Percentiles rank a stretch among this genome's conserved stretches.
Conservation (phyloP, 1,139 yeast species). For the Suhomyces chickasaworum region DNA sequence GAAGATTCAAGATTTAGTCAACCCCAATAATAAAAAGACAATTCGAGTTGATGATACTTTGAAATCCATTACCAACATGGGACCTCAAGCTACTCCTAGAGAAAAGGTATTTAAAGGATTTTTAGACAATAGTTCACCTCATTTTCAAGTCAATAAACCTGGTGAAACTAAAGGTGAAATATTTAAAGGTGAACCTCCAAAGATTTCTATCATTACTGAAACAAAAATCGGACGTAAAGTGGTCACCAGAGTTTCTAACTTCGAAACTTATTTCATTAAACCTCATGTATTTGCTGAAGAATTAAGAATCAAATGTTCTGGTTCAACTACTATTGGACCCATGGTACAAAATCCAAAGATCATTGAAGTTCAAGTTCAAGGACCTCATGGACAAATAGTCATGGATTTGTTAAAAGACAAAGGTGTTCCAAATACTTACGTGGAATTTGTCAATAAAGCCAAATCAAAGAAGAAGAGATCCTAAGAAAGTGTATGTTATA, state of each 20-base stretch:
- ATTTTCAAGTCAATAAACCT: constrained; percentile 57
- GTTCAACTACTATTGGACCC: constrained; percentile 74
- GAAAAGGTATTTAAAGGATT: constrained; percentile 56
- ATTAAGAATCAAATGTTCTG: constrained; percentile 79
- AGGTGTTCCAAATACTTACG: constrained; percentile 71
- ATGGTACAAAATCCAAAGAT: constrained; percentile 56
- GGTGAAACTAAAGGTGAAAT: constrained; percentile 43
- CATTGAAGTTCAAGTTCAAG: constrained; percentile 81
- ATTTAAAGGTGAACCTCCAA: constrained; percentile 68
- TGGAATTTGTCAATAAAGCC: constrained; percentile 60
- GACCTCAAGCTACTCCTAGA: constrained; percentile 38
- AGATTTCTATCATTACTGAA: constrained; percentile 67
- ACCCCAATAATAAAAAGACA: constrained; percentile 46
- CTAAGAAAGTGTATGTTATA: background rate
- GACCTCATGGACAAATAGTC: constrained; percentile 75
- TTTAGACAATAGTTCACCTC: constrained; percentile 55
- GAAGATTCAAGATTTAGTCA: constrained; percentile 49
- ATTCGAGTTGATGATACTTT: constrained; percentile 56
- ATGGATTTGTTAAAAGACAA: constrained; percentile 57
- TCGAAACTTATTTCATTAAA: constrained; percentile 69
- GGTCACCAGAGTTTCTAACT: constrained; percentile 69
- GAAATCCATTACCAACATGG: constrained; percentile 27
- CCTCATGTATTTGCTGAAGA: constrained; percentile 68
- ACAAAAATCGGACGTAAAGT: constrained; percentile 81
- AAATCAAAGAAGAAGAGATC: constrained; percentile 54